A percentile compares a stretch with the other conserved stretches of the same genome.
Evolutionary conservation across 78 protist species (phyloP).

Genomic region (Pelomyxa schiedti): DNA sequence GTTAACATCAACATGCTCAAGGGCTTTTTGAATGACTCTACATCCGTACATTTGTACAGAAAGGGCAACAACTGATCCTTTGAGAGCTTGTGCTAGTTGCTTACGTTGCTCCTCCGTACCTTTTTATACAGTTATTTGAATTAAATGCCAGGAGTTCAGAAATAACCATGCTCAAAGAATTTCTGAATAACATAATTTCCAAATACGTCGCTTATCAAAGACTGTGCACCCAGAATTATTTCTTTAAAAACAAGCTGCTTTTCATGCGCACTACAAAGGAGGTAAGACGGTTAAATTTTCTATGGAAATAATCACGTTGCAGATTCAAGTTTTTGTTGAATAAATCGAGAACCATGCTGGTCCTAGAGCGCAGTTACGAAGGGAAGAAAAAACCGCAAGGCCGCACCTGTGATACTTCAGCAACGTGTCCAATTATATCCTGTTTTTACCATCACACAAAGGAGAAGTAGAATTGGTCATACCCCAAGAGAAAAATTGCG

Average conservation of each 20-base stretch:
- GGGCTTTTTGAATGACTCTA: constrained; percentile 89
- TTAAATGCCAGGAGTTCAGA: neutral
- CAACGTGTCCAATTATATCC: constrained; percentile 73
- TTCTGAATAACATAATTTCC: constrained; percentile 99
- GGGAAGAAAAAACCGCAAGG: too few species aligned
- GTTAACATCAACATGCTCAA: constrained; percentile 37
- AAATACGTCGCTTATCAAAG: constrained; percentile 91
- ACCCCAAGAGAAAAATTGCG: too few species aligned
- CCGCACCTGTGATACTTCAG: constrained; percentile 74
- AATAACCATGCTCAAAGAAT: constrained; percentile 81
- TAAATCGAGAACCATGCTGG: constrained; percentile 96
- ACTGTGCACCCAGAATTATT: constrained; percentile 37
- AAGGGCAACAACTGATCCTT: constrained; percentile 67
- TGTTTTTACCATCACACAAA: too few species aligned
- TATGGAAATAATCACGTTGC: constrained; percentile 24
- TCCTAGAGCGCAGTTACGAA: too few species aligned
- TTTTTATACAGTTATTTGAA: too few species aligned
- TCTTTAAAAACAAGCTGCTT: constrained; percentile 75
- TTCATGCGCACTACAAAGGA: constrained; percentile 34
- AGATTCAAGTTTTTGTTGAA: constrained; percentile 86
- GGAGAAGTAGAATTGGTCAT: too few species aligned
- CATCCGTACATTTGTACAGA: constrained; percentile 96
- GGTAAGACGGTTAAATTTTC: neutral
- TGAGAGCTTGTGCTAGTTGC: constrained; percentile 43
- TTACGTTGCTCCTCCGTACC: constrained; percentile 50